A percentile compares a stretch with the other conserved stretches of the same genome.
phyloP scores from a whole-genome alignment of 2,329 filamentous ascomycete species.

The Simplicillium aogashimaense region DNA sequence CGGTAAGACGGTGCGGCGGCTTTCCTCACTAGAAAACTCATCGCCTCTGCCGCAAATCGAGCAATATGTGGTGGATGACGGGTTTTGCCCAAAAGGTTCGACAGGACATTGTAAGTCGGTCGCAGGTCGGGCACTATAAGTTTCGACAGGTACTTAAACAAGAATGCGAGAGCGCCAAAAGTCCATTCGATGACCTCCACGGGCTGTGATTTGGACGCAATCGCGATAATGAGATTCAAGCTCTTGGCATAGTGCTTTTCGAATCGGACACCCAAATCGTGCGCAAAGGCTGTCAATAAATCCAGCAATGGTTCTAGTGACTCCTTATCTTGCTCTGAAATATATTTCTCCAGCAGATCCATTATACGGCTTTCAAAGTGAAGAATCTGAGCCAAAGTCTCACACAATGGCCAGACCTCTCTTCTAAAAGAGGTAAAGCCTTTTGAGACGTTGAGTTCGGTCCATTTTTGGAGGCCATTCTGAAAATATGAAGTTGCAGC shows the following conservation, averaged over 20 bases:
- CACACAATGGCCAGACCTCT: conserved; percentile 66
- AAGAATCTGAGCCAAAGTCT: conserved; percentile 84
- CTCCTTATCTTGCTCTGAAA: conserved; percentile 67
- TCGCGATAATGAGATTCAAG: conserved; percentile 63
- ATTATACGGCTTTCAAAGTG: conserved; percentile 85
- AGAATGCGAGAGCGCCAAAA: conserved; percentile 84
- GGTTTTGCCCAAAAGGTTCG: conserved; percentile 72
- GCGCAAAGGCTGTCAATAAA: conserved; percentile 87
- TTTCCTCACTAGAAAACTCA: conserved; percentile 90
- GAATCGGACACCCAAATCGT: conserved; percentile 79
- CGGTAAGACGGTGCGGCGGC: conserved; percentile 69
- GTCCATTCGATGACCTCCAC: conserved; percentile 96
- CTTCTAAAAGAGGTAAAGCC: conserved; percentile 69
- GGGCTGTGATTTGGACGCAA: conserved; percentile 68
- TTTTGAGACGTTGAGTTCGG: conserved; percentile 80
- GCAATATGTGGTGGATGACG: conserved; percentile 79
- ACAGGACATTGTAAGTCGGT: conserved; percentile 75
- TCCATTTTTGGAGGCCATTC: conserved; percentile 76
- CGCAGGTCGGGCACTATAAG: conserved; percentile 77
- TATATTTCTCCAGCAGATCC: conserved; percentile 63
- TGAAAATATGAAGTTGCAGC: conserved; percentile 80
- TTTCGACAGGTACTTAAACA: conserved; percentile 94
- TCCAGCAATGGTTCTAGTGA: conserved; percentile 79
- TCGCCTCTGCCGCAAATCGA: conserved; percentile 85
- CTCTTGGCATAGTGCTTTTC: conserved; percentile 77